These are phyloP conservation scores for Aspergillus asperescens DNA, from an alignment of 495 filamentous ascomycete species.

Conservation along the genomic window DNA sequence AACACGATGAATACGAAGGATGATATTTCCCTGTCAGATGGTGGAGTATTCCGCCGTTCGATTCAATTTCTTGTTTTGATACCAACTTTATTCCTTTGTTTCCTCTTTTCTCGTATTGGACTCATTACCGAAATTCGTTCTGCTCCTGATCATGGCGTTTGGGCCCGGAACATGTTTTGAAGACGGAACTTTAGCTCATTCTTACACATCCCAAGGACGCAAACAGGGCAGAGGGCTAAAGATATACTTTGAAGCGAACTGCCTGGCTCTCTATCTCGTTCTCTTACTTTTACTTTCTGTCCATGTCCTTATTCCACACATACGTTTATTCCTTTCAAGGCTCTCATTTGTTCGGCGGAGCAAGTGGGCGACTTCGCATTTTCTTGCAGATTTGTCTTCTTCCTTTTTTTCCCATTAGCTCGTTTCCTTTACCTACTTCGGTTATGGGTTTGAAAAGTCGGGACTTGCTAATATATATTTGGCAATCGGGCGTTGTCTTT, in stretches of 20 bases:
- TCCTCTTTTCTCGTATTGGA: background rate
- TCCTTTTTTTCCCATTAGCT: background rate
- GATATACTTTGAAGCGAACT: background rate
- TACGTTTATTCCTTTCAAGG: background rate
- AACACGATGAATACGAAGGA: conserved; percentile 6
- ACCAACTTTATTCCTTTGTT: conserved; percentile 9
- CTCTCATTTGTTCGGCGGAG: background rate
- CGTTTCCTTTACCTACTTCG: background rate
- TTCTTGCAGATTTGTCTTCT: background rate
- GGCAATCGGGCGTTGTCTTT: background rate
- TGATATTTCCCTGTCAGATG: background rate
- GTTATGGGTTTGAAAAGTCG: background rate
- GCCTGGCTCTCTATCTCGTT: background rate
- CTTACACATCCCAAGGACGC: background rate
- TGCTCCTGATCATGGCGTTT: conserved; percentile 1
- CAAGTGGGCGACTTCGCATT: background rate
- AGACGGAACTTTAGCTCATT: background rate
- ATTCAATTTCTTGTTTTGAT: conserved; percentile 16
- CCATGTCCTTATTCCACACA: background rate
- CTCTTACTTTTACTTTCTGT: background rate
- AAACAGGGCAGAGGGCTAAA: background rate
- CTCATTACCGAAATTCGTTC: background rate
- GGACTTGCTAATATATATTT: background rate
- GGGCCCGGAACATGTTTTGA: background rate
- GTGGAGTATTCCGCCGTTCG: conserved; percentile 7